phyloP scores from a whole-genome alignment of 352 stramenopile species.

The Phytophthora uliginosa region DNA sequence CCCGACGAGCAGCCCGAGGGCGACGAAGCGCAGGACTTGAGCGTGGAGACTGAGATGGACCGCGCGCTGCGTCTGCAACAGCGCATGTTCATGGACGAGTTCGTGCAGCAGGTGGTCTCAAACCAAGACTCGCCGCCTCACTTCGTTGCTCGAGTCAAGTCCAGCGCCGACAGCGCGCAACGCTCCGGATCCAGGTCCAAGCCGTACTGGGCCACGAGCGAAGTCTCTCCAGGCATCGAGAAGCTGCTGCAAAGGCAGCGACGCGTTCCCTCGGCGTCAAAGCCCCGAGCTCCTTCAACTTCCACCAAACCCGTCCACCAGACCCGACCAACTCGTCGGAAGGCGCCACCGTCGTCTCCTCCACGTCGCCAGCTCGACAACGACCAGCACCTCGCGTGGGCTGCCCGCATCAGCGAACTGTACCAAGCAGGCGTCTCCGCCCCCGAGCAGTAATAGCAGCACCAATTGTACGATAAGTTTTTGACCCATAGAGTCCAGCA shows the following conservation, averaged over 20 bases:
- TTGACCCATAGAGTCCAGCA: not conserved
- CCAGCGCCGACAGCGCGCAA: not conserved
- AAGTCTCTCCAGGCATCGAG: constrained; percentile 38
- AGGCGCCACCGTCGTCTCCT: constrained; percentile 3
- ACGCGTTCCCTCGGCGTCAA: constrained; percentile 19
- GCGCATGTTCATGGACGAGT: constrained; percentile 61
- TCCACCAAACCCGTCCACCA: constrained; percentile 3
- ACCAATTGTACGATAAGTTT: not conserved
- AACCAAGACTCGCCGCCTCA: constrained; percentile 29
- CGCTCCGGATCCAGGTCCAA: constrained; percentile 5
- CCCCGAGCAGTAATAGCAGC: not conserved
- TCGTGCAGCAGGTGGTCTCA: constrained; percentile 58
- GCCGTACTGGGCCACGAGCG: constrained; percentile 30
- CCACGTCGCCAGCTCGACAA: constrained; percentile 35
- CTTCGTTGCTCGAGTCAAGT: constrained; percentile 13
- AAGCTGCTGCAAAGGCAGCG: constrained; percentile 35
- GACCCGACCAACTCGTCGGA: constrained; percentile 9
- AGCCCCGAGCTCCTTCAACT: constrained; percentile 3
- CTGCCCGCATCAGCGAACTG: constrained; percentile 61
- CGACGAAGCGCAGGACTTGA: not conserved
- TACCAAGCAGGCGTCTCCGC: constrained; percentile 42
- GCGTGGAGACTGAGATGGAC: constrained; percentile 27
- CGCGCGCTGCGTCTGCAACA: constrained; percentile 61
- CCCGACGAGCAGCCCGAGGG: constrained; percentile 9
- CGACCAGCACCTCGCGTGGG: constrained; percentile 67